Evolutionary conservation across 495 filamentous ascomycete genomes (phyloP), one percentile per base, ranked within the genome.

Genomic region (Penicillium steckii): DNA sequence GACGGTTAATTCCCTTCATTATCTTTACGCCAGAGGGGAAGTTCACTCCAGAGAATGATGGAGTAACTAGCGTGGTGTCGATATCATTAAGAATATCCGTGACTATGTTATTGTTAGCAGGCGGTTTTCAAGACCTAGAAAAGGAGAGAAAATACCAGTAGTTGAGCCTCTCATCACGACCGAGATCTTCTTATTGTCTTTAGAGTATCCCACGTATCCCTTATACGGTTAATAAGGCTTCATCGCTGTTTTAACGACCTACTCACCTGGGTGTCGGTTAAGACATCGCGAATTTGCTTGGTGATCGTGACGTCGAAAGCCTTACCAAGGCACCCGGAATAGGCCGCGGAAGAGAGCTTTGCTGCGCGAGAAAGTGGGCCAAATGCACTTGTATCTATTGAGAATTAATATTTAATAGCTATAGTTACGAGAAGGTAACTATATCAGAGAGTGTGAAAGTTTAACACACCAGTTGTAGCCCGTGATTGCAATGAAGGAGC

Each of bases 241-340:
- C 7, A 7, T 17, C 29, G 10, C 18, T 22, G 24, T 10, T 8
- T 6, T 19, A 8, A 3, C 10, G n/a, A 32, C 8, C 13, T 27
- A 26, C 41, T 25, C 42, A 64, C 65, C 53, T 70, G 55, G 7
- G 68, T 68, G 23, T 63, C 60, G n/a, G 68, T 69, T 6, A 48
- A 3, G 0, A 29, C 4, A 26, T 69, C 55, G 22, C 57, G 26
- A 13, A 71, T 60, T 10, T 54, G 47, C 53, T 67, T 69, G 13
- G 68, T 71, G 44, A 71, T 65, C 8, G 52, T 67, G 15, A 69
- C 56, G 54, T 71, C 68, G 22, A 71, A 71, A 3, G 68, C 68
- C 1, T 40, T 57, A 4, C 54, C 52, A 12, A 12, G 48, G 30
- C 66, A 71, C 35, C 64, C 66, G 3, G 53, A 62, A 42, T 69